Evolutionary conservation across 2,329 filamentous ascomycete species (phyloP).

Genomic region (Fusarium penzigii): DNA sequence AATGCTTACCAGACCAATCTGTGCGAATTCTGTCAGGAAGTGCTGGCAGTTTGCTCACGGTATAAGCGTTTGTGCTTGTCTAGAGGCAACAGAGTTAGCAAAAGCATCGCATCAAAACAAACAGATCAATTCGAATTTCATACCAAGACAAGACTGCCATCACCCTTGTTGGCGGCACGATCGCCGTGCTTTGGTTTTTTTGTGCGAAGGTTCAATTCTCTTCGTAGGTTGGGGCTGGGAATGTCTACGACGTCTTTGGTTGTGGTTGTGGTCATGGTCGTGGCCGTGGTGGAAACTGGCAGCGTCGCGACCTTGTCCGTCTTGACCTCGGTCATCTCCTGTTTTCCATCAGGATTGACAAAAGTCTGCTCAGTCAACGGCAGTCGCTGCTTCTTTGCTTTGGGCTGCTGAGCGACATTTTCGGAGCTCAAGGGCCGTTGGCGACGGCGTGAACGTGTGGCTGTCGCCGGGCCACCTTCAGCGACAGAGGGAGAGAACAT

Average conservation of each 20-base stretch:
- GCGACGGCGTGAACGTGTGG: slow-evolving; percentile 61
- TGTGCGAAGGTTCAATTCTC: slow-evolving; percentile 59
- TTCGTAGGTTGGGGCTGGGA: slow-evolving; percentile 40
- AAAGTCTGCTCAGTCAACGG: slow-evolving; percentile 60
- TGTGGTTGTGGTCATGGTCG: slow-evolving; percentile 46
- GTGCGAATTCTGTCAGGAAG: slow-evolving; percentile 75
- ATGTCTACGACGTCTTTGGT: slow-evolving; percentile 49
- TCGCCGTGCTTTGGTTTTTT: slow-evolving; percentile 66
- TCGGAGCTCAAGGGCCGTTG: slow-evolving; percentile 61
- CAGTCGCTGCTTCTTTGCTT: slow-evolving; percentile 63
- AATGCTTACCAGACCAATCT: slow-evolving; percentile 63
- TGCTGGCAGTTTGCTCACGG: slow-evolving; percentile 79
- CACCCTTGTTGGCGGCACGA: slow-evolving; percentile 62
- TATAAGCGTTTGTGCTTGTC: slow-evolving; percentile 84
- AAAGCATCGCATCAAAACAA: slow-evolving; percentile 17
- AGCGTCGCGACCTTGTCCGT: slow-evolving; percentile 50
- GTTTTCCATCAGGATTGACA: slow-evolving; percentile 49
- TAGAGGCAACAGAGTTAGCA: slow-evolving; percentile 37
- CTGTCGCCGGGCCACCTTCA: slow-evolving; percentile 54
- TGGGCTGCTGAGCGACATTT: slow-evolving; percentile 56
- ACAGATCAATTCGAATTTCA: slow-evolving; percentile 21
- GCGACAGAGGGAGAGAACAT: slow-evolving; percentile 63
- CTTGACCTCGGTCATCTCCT: slow-evolving; percentile 60
- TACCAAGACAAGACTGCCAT: slow-evolving; percentile 68
- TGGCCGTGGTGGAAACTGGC: slow-evolving; percentile 44